Base-by-base conservation (phyloP, 495 filamentous ascomycete species). In the Extremus antarcticus region DNA sequence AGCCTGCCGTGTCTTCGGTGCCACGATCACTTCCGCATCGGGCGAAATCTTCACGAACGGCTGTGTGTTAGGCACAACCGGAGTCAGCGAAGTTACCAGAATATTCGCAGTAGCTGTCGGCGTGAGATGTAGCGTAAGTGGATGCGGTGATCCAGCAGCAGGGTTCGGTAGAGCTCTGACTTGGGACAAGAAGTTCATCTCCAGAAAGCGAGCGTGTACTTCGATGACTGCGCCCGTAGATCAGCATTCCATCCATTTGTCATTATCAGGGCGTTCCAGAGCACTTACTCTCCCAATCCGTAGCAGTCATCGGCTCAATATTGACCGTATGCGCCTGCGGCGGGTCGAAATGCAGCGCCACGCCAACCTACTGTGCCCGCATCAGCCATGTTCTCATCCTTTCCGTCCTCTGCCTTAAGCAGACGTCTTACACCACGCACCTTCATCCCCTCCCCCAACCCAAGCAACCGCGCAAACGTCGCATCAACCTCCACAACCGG, bases 21-120 rank as follows among this genome's bases (percentile, higher is more conserved):
- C 91, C 22, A 98, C 94, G 55, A 95, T 90, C 48, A 97, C 89
- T 70, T 98, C 92, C 20, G 88, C 91, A 65, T 97, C 89, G 0
- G 90, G 85, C 0, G 86, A 83, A 54, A 98, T 86, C 70, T 94
- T 96, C 24, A 89, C 90, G 65, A 95, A 95, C 2, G 86, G 77
- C 7, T 82, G 80, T 20, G 81, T 77, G 1, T 78, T 74, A 29
- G 86, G 65, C 1, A 80, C 81, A n/a, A 82, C 72, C 1, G 90
- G 90, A 9, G 78, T 78, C 23, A 95, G 72, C 29, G 89, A 88
- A 8, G 85, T 82, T 35, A 96, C 75, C 35, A 85, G 79, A 54
- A 98, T 88, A 67, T 88, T 95, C 3, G 92, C 92, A 3, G 90
- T 95, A 11, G 91, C 95, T 3, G 94, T 98, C 2, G 87, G 91